Base-by-base conservation (phyloP, 2,329 filamentous ascomycete genomes). In the Thelonectria blattea region DNA sequence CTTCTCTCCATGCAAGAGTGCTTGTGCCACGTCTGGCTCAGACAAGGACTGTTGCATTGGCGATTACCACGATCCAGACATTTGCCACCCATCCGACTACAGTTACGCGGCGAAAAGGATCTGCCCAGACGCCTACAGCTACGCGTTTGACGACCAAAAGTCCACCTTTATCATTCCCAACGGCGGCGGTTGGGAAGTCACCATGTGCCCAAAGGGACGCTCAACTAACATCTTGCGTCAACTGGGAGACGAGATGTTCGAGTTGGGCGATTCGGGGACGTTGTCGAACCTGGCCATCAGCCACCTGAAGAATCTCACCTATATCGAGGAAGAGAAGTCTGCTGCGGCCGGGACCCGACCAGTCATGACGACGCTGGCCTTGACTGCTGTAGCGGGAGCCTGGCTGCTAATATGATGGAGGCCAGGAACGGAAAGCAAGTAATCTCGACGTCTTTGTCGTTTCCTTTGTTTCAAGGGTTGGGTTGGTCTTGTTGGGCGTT, bases 81-180 rank as follows among this genome's bases (percentile, higher is more conserved):
- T 81, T 50, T 95, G 91, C 78, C 79, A 81, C 60, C 87, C 89
- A 3, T 87, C 87, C 52, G 76, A 84, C 42, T 95, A 93, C 77
- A 88, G 88, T 65, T 84, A 80, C 60, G 80, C 81, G 11, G 90
- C 91, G 54, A 95, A 96, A 79, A 78, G 77, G 3, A 83, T 94
- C 12, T 96, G 92, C 72, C 91, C 92, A 1, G 92, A 96, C 75
- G 91, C 91, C 3, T 96, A 95, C 77, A 92, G 89, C 70, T 96
- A 85, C 73, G 88, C 90, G 52, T 86, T 85, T 74, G 83, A 87
- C 65, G 84, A 88, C 69, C 76, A 80, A 62, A 78, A 79, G 30
- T 85, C 82, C 15, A 88, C 86, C 0, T 89, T 88, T 67, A 85
- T 87, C 67, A 79, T 88, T 37, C 86, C 86, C 2, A 80, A 75